Percentiles rank a stretch among this genome's conserved stretches.
Evolutionary conservation across 78 protist species (phyloP).

Genomic region (Monosiga brevicollis): DNA sequence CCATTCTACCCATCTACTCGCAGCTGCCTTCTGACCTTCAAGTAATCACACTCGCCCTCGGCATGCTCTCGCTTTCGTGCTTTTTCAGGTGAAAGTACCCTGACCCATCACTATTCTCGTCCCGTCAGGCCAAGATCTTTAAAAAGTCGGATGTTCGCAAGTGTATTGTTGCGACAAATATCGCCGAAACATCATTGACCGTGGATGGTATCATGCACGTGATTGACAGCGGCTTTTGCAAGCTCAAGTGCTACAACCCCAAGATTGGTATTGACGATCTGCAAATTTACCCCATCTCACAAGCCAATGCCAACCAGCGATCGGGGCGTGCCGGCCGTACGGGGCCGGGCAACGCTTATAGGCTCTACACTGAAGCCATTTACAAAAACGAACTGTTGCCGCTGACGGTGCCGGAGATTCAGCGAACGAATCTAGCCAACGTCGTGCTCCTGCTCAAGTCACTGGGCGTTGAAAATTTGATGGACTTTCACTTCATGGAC

Average conservation of each 20-base stretch:
- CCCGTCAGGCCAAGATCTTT: conserved; percentile 73
- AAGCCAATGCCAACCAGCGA: conserved; percentile 94
- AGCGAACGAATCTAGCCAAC: conserved; percentile 88
- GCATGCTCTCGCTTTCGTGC: background rate
- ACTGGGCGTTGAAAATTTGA: conserved; percentile 84
- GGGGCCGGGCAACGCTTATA: conserved; percentile 82
- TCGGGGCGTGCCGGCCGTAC: conserved; percentile 98
- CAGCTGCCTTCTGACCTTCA: conserved; percentile 91
- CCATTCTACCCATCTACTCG: conserved; percentile 87
- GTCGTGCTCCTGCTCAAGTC: conserved; percentile 91
- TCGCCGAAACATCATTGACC: conserved; percentile 91
- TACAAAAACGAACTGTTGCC: conserved; percentile 62
- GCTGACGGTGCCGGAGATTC: conserved; percentile 93
- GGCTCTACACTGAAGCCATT: conserved; percentile 75
- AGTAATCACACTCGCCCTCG: background rate
- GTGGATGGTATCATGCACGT: conserved; percentile 86
- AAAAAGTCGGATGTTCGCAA: conserved; percentile 68
- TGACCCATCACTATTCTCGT: background rate
- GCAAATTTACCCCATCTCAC: conserved; percentile 35
- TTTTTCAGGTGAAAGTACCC: background rate
- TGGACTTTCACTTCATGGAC: conserved; percentile 96
- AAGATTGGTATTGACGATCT: conserved; percentile 92
- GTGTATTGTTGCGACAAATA: conserved; percentile 91
- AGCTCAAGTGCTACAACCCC: conserved; percentile 85
- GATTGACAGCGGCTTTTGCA: conserved; percentile 86